Conservation (phyloP, 2,329 filamentous ascomycete genomes). For the Aureobasidium sp. region DNA sequence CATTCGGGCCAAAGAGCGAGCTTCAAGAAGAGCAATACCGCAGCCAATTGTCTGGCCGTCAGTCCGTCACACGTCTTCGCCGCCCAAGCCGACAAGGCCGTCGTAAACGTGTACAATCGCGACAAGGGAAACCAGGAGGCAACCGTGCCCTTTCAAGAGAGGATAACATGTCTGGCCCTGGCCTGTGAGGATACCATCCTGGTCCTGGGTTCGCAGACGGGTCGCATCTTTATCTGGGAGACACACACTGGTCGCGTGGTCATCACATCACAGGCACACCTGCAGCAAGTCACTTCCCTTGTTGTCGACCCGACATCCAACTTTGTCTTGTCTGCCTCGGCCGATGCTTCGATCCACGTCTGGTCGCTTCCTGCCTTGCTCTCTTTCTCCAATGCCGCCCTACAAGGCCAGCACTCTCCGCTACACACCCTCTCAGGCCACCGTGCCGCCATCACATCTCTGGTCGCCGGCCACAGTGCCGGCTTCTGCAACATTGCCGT, state of each 20-base stretch:
- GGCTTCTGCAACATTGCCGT: constrained; percentile 74
- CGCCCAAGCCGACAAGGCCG: constrained; percentile 82
- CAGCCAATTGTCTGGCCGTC: constrained; percentile 69
- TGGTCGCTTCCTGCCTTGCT: constrained; percentile 78
- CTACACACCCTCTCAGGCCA: constrained; percentile 71
- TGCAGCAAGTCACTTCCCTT: constrained; percentile 72
- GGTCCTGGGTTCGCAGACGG: constrained; percentile 73
- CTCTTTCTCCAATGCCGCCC: constrained; percentile 47
- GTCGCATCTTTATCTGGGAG: constrained; percentile 88
- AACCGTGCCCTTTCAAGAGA: constrained; percentile 77
- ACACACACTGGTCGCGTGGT: constrained; percentile 67
- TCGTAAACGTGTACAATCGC: constrained; percentile 85
- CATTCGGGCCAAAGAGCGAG: constrained; percentile 63
- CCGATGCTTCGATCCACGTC: constrained; percentile 84
- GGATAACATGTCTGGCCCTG: constrained; percentile 69
- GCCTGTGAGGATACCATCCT: constrained; percentile 60
- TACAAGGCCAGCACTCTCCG: constrained; percentile 55
- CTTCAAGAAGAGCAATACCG: constrained; percentile 89
- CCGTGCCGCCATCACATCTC: constrained; percentile 59
- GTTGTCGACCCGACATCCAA: constrained; percentile 60
- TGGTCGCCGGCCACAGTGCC: constrained; percentile 56
- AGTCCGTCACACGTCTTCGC: constrained; percentile 80
- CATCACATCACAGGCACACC: constrained; percentile 67
- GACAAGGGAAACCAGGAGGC: constrained; percentile 81
- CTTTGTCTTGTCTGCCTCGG: constrained; percentile 68